phyloP scores from a whole-genome alignment of 2,329 filamentous ascomycete species.

The Neonectria neomacrospora region DNA sequence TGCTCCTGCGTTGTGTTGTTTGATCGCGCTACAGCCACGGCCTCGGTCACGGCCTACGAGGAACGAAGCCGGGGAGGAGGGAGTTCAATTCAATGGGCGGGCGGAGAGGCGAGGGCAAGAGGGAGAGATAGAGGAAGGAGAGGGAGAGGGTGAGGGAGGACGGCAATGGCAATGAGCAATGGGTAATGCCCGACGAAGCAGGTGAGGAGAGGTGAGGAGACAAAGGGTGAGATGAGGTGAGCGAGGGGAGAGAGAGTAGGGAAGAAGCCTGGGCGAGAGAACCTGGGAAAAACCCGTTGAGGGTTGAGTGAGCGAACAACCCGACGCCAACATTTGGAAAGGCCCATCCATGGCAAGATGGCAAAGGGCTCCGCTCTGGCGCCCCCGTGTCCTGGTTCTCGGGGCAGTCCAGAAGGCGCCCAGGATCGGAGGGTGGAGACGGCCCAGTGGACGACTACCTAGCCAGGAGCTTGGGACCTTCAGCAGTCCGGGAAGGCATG shows the following conservation, averaged over 20 bases:
- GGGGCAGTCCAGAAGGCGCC: constrained; percentile 38
- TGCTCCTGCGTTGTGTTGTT: constrained; percentile 29
- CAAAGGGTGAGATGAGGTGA: constrained; percentile 38
- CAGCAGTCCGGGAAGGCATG: constrained; percentile 22
- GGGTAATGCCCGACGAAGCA: constrained; percentile 32
- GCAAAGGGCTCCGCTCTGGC: constrained; percentile 27
- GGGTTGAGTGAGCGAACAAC: constrained; percentile 19
- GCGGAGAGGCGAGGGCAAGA: neutral
- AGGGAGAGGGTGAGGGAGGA: too few relatives aligned
- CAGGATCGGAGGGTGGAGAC: constrained; percentile 41
- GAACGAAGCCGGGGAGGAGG: constrained; percentile 28
- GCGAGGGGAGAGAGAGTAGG: constrained; percentile 18
- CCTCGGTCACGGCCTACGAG: constrained; percentile 15
- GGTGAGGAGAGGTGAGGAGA: constrained; percentile 31
- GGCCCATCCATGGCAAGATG: constrained; percentile 23
- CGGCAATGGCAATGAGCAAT: constrained; percentile 20
- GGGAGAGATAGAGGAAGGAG: too few relatives aligned
- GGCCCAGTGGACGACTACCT: constrained; percentile 8
- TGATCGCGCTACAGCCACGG: constrained; percentile 41
- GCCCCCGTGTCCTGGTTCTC: constrained; percentile 44
- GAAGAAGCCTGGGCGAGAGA: constrained; percentile 10
- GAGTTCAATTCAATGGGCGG: constrained; percentile 27
- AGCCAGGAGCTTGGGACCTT: constrained; percentile 30
- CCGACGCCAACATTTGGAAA: constrained; percentile 16
- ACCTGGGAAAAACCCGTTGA: constrained; percentile 18